Conservation (phyloP, 805 yeast genomes). For the Schwanniomyces polymorphus region DNA sequence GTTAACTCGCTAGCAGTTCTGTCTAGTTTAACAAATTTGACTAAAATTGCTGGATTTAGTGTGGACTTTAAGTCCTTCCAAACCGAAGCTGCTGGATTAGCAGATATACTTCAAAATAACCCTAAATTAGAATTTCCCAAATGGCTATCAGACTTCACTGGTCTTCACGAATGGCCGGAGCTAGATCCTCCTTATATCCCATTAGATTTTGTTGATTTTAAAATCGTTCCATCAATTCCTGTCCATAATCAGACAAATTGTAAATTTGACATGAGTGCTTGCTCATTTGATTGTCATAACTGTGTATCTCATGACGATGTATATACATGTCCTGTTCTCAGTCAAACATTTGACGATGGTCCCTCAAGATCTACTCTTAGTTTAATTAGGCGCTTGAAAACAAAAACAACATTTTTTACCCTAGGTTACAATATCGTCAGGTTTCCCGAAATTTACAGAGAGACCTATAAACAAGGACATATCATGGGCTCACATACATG, state of each 20-base stretch:
- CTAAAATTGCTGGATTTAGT: neutral
- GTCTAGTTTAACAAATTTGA: neutral
- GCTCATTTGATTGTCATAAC: constrained; percentile 85
- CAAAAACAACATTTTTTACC: constrained; percentile 76
- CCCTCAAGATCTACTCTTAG: constrained; percentile 73
- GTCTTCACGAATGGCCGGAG: constrained; percentile 80
- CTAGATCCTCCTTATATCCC: constrained; percentile 86
- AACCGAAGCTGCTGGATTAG: neutral
- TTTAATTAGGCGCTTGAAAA: constrained; percentile 52
- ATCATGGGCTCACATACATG: constrained; percentile 87
- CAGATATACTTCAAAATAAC: neutral
- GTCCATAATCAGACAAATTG: constrained; percentile 62
- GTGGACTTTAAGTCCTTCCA: neutral
- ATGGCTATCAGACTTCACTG: constrained; percentile 79
- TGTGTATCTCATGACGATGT: constrained; percentile 80
- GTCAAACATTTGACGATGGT: constrained; percentile 95
- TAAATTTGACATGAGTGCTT: constrained; percentile 43
- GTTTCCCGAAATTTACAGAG: constrained; percentile 69
- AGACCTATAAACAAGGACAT: constrained; percentile 64
- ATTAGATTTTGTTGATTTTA: constrained; percentile 64
- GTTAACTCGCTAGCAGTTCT: neutral
- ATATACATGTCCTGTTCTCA: constrained; percentile 66
- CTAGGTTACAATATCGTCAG: constrained; percentile 79
- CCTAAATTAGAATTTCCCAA: constrained; percentile 58
- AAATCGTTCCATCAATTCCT: constrained; percentile 47